Evolutionary conservation across 306 rosid genomes (phyloP).

Genomic region (Corylus americana): DNA sequence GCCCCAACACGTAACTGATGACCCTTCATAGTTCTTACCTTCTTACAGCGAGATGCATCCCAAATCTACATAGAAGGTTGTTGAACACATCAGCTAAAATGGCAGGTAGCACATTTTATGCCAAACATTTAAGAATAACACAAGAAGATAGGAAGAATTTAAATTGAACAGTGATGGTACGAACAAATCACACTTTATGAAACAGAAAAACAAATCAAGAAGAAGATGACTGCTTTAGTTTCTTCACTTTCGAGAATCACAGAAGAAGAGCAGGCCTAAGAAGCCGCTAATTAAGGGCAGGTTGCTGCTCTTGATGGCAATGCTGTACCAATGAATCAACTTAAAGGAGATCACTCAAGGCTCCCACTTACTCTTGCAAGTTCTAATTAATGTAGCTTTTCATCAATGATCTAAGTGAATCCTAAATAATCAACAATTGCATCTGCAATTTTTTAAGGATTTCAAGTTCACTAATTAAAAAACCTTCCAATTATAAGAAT

Average conservation of each 20-base stretch:
- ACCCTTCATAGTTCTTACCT: constrained; percentile 81
- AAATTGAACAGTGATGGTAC: constrained; percentile 23
- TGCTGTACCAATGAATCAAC: not conserved
- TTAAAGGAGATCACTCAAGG: not conserved
- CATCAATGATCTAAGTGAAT: not conserved
- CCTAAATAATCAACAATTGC: not conserved
- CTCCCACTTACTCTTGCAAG: not conserved
- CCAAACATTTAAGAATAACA: constrained; percentile 1
- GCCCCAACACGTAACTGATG: constrained; percentile 82
- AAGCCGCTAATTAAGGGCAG: not conserved
- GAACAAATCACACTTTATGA: not conserved
- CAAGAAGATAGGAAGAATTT: not conserved
- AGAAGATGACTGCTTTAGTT: constrained; percentile 1
- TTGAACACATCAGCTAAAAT: constrained; percentile 24
- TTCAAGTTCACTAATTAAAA: not conserved
- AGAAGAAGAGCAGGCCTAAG: not conserved
- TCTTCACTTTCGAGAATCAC: not conserved
- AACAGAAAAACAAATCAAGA: constrained; percentile 13
- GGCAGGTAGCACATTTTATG: constrained; percentile 8
- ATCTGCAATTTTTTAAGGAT: not conserved
- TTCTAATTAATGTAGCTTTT: not conserved
- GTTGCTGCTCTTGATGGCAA: not conserved
- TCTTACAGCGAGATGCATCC: constrained; percentile 93
- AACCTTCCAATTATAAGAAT: not conserved
- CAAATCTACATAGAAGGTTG: constrained; percentile 61